Evolutionary conservation across 2,329 filamentous ascomycete species (phyloP), one percentile per base, ranked within the genome.

Genomic region (Diaporthe citriasiana): DNA sequence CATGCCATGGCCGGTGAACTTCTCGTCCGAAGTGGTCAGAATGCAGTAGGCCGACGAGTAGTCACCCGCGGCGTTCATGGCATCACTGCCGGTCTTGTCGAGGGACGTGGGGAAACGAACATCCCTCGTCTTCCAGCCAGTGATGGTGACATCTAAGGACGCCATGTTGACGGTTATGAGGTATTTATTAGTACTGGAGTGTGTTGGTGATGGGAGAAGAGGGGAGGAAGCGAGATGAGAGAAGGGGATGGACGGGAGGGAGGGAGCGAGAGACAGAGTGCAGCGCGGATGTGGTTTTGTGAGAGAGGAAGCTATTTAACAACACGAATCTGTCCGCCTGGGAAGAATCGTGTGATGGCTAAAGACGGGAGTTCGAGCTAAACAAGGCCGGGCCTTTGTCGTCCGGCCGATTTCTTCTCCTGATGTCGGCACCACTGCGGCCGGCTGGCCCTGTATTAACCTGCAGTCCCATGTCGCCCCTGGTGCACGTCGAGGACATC

Each of bases 21-120:
- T 81, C 0, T 93, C 92, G 81, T 97, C 93, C 13, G 74, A 75
- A 0, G 95, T 98, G 81, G 94, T 87, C 65, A 98, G 86, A 79
- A 98, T 96, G 83, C 95, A 97, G 87, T 98, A 98, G n/a, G 95
- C 95, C 17, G 95, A 89, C 1, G 95, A 97, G 85, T 98, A 98
- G 84, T 98, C 95, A 76, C 95, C 94, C 3, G 95, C 95, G 4
- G 94, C 93, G 81, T 98, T 98, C 95, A 98, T 98, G 80, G 95
- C 95, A 89, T 98, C 95, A 12, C 94, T 97, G 79, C 95, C 95
- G n/a, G 95, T 97, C 86, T 96, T 97, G 85, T 97, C 95, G 75
- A 98, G 91, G 53, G 95, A 98, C n/a, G 95, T 98, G 83, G 93
- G 93, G 82, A 95, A 95, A 78, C 93, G 91, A 82, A 95, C 92